phyloP scores from a whole-genome alignment of 2,329 filamentous ascomycete species.

The Colletotrichum eremochloae region DNA sequence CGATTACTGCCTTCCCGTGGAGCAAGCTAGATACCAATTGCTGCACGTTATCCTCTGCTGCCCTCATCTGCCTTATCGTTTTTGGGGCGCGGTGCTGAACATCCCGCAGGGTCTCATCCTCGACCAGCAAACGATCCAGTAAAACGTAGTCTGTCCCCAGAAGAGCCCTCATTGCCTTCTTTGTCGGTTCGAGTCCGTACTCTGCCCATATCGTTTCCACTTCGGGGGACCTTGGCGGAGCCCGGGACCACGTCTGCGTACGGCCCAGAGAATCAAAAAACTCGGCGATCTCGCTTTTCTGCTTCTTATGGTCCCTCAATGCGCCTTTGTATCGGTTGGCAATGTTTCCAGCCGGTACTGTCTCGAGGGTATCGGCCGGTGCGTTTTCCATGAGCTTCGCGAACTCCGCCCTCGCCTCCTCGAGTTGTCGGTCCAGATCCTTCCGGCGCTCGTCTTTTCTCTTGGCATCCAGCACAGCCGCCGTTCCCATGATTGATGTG shows the following conservation, averaged over 20 bases:
- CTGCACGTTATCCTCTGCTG: background rate
- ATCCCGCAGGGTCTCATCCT: background rate
- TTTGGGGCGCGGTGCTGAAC: constrained; percentile 2
- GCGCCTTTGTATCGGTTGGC: constrained; percentile 36
- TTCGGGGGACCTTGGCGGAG: constrained; percentile 6
- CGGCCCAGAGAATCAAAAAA: constrained; percentile 31
- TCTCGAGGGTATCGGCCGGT: constrained; percentile 37
- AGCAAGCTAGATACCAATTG: constrained; percentile 6
- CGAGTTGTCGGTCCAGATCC: constrained; percentile 73
- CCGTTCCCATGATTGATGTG: constrained; percentile 75
- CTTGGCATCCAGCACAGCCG: constrained; percentile 72
- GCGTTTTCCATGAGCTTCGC: constrained; percentile 54
- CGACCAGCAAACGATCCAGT: background rate
- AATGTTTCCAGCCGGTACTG: constrained; percentile 46
- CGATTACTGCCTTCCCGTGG: constrained; percentile 35
- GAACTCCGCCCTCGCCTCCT: constrained; percentile 65
- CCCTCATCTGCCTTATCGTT: constrained; percentile 1
- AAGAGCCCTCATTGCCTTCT: background rate
- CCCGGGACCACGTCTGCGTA: background rate
- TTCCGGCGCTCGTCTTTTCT: constrained; percentile 69
- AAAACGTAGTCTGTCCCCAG: constrained; percentile 16
- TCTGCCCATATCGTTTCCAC: constrained; percentile 22
- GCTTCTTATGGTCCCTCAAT: constrained; percentile 7
- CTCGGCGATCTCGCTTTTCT: constrained; percentile 23
- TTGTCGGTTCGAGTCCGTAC: constrained; percentile 17